Evolutionary conservation across 2,329 filamentous ascomycete genomes (phyloP).

Genomic region (Neonectria sp.): DNA sequence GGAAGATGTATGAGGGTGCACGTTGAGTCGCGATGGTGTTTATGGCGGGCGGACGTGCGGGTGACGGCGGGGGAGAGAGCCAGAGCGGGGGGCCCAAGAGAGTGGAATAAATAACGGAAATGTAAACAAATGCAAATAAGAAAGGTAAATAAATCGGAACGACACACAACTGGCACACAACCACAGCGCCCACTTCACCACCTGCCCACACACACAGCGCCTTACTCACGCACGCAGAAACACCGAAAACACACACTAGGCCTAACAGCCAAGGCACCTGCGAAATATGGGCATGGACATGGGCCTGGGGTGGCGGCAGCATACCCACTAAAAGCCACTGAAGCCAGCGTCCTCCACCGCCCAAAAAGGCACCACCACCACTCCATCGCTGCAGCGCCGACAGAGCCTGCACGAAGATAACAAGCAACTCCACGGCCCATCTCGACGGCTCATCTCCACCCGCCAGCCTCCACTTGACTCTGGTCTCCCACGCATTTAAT

Average conservation of each 20-base stretch:
- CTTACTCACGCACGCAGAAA: not conserved
- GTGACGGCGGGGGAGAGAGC: conserved; percentile 28
- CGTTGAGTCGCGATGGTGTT: conserved; percentile 11
- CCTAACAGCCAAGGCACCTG: not conserved
- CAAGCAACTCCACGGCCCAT: conserved; percentile 2
- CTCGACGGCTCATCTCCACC: conserved; percentile 4
- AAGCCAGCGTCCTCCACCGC: not conserved
- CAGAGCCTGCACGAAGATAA: not conserved
- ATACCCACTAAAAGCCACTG: not conserved
- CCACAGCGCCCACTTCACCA: not conserved
- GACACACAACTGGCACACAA: conserved; percentile 17
- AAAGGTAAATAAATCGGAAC: conserved; percentile 27
- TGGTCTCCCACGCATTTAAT: conserved; percentile 1
- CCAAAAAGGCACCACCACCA: not conserved
- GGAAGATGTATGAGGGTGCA: not conserved
- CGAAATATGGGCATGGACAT: not conserved
- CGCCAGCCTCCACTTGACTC: conserved; percentile 2
- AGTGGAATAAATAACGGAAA: conserved; percentile 29
- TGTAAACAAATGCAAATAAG: conserved; percentile 45
- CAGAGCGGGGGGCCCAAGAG: conserved; percentile 24
- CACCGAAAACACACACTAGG: not conserved
- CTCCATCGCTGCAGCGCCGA: not conserved
- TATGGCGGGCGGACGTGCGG: conserved; percentile 10
- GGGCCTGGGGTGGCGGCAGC: not conserved
- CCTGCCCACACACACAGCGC: too few species aligned